These are phyloP conservation scores for Sporobolomyces roseus DNA, from an alignment of 768 basidiomycete species.

Conservation along the genomic window DNA sequence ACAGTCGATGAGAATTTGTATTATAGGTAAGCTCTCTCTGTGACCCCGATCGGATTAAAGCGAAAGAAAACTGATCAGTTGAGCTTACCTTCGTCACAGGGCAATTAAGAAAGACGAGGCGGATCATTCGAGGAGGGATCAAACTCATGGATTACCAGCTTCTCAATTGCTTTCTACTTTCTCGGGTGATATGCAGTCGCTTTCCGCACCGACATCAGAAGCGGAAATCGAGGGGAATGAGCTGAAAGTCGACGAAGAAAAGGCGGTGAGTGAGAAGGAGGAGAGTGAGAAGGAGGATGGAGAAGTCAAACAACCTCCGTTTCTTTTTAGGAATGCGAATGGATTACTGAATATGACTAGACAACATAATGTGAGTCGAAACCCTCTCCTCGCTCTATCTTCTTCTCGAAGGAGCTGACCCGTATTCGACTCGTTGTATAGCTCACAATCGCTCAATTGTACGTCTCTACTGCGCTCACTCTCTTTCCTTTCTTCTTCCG, in stretches of 20 bases:
- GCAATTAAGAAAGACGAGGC: constrained; percentile 77
- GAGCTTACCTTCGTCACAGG: no score
- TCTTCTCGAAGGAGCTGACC: no score
- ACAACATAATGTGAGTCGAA: constrained; percentile 44
- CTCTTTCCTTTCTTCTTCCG: no score
- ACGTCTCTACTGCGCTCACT: not conserved
- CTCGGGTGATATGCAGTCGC: no score
- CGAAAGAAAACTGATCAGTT: no score
- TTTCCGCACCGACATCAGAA: no score
- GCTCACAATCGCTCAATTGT: constrained; percentile 84
- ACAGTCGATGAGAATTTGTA: constrained; percentile 70
- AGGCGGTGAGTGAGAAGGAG: not conserved
- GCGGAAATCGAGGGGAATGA: no score
- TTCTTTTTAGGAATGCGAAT: constrained; percentile 47
- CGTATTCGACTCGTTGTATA: constrained; percentile 48
- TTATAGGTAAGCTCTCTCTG: no score
- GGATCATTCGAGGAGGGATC: constrained; percentile 63
- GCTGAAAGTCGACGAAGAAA: no score
- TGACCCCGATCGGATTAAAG: no score
- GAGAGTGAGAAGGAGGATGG: not conserved
- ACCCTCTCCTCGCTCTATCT: no score
- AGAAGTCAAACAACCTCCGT: constrained; percentile 20
- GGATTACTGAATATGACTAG: constrained; percentile 44
- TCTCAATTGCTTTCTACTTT: not conserved
- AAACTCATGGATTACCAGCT: constrained; percentile 43